phyloP scores from a whole-genome alignment of 441 rosid genomes.

The Gossypium gossypioides region DNA sequence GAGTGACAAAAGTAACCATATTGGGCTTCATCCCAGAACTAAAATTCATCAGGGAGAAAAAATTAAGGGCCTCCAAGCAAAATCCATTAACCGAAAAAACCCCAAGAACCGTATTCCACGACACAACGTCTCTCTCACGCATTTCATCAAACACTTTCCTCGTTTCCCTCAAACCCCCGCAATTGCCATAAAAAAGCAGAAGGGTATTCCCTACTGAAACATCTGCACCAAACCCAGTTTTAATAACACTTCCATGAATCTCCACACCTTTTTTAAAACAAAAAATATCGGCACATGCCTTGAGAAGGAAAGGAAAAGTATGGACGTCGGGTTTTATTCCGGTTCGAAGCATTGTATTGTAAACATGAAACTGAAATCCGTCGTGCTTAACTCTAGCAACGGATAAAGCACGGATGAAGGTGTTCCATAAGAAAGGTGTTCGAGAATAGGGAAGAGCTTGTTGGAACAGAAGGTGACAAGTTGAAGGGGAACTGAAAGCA shows the following conservation, averaged over 20 bases:
- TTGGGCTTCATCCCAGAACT: conserved; percentile 23
- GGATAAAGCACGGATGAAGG: conserved; percentile 37
- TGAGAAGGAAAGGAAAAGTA: conserved; percentile 33
- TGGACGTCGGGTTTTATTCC: conserved; percentile 31
- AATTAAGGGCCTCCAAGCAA: conserved; percentile 19
- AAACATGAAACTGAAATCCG: conserved; percentile 18
- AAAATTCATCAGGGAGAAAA: conserved; percentile 18
- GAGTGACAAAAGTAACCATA: conserved; percentile 23
- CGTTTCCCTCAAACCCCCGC: conserved; percentile 12
- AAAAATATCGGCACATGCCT: conserved; percentile 25
- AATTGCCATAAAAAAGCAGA: conserved; percentile 22
- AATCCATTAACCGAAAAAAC: conserved; percentile 21
- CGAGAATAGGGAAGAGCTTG: conserved; percentile 24
- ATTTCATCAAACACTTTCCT: conserved; percentile 29
- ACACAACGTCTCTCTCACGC: conserved; percentile 28
- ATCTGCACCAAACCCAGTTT: conserved; percentile 21
- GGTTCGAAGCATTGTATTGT: conserved; percentile 28
- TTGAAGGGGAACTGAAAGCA: conserved; percentile 12
- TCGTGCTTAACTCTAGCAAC: conserved; percentile 25
- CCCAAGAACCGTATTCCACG: conserved; percentile 28
- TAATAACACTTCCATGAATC: conserved; percentile 31
- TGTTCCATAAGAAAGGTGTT: conserved; percentile 52
- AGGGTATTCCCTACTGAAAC: conserved; percentile 31
- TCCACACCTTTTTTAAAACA: conserved; percentile 31
- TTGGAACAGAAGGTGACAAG: conserved; percentile 27